phyloP scores from a whole-genome alignment of 305 asterid genomes.

The Fraxinus albicans region DNA sequence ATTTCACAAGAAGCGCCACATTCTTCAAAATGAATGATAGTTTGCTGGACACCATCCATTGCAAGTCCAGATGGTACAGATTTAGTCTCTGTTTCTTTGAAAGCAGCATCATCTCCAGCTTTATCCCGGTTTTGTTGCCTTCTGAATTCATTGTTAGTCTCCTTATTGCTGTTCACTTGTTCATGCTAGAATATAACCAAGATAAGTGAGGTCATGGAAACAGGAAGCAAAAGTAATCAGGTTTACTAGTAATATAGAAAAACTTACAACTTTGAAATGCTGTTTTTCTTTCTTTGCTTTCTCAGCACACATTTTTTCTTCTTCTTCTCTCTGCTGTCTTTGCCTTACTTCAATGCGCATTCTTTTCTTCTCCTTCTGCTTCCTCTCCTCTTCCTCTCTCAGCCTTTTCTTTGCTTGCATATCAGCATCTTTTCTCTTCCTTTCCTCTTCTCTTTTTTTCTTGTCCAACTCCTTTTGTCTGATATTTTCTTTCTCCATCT shows the following conservation, averaged over 20 bases:
- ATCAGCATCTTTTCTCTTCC: conserved; percentile 77
- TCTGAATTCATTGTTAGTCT: conserved; percentile 36
- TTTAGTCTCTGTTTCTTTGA: conserved; percentile 40
- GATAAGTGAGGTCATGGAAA: conserved; percentile 23
- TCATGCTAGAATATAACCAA: conserved; percentile 50
- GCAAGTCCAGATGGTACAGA: conserved; percentile 27
- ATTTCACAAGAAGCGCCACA: conserved; percentile 47
- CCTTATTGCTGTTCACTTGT: conserved; percentile 46
- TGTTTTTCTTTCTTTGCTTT: conserved; percentile 56
- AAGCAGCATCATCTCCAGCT: conserved; percentile 32
- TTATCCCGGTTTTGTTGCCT: conserved; percentile 41
- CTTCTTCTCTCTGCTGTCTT: conserved; percentile 56
- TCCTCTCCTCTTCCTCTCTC: conserved; percentile 77
- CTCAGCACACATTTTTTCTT: conserved; percentile 50
- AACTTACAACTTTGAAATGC: conserved; percentile 31
- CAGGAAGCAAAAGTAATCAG: conserved; percentile 19
- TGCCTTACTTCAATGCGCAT: conserved; percentile 58
- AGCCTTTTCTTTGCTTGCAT: conserved; percentile 63
- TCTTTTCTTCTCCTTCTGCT: conserved; percentile 73
- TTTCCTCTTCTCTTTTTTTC: conserved; percentile 76
- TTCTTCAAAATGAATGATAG: conserved; percentile 31
- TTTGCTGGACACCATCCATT: conserved; percentile 27
- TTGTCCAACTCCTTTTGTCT: conserved; percentile 64
- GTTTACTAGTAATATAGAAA: conserved; percentile 19
- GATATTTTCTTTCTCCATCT: conserved; percentile 66